phyloP scores from a whole-genome alignment of 306 rosid genomes.

The Lupinus albus region DNA sequence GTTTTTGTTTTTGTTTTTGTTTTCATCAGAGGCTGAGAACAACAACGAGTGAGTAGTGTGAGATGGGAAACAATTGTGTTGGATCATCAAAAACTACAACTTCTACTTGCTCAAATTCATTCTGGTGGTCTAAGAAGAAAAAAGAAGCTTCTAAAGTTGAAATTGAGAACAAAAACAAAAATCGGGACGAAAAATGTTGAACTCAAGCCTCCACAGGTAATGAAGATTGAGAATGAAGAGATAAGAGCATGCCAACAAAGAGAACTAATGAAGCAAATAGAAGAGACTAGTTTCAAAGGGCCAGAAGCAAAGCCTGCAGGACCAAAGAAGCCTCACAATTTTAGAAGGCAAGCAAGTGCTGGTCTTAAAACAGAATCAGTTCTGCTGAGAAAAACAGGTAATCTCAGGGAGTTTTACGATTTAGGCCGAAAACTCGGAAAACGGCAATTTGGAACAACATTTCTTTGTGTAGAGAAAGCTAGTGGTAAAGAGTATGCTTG shows the following conservation, averaged over 20 bases:
- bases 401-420: slow-evolving; percentile 60
- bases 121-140: slow-evolving; percentile 53
- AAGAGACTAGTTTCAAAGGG: slow-evolving; percentile 15
- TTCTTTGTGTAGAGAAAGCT: slow-evolving; percentile 66
- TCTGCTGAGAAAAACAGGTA: slow-evolving; percentile 64
- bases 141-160: slow-evolving; percentile 30
- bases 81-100: slow-evolving; percentile 46
- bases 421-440: slow-evolving; percentile 77
- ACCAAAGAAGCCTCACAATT: slow-evolving; percentile 49
- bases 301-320: slow-evolving; percentile 1
- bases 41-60: slow-evolving; percentile 36
- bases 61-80: slow-evolving; percentile 88
- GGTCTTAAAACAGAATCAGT: slow-evolving; percentile 70
- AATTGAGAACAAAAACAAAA: slow-evolving; percentile 17
- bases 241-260: slow-evolving; percentile 7
- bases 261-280: slow-evolving; percentile 4
- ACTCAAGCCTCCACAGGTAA: slow-evolving; percentile 58
- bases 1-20: background rate
- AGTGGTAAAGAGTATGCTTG: slow-evolving; percentile 82
- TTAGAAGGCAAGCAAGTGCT: slow-evolving; percentile 61
- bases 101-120: slow-evolving; percentile 39
- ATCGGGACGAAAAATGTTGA: slow-evolving; percentile 31
- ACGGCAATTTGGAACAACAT: slow-evolving; percentile 85
- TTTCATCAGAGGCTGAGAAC: slow-evolving; percentile 32
- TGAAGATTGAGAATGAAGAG: slow-evolving; percentile 52